Base-by-base conservation (phyloP, 129 eudicot genomes). In the Tagetes patula region DNA sequence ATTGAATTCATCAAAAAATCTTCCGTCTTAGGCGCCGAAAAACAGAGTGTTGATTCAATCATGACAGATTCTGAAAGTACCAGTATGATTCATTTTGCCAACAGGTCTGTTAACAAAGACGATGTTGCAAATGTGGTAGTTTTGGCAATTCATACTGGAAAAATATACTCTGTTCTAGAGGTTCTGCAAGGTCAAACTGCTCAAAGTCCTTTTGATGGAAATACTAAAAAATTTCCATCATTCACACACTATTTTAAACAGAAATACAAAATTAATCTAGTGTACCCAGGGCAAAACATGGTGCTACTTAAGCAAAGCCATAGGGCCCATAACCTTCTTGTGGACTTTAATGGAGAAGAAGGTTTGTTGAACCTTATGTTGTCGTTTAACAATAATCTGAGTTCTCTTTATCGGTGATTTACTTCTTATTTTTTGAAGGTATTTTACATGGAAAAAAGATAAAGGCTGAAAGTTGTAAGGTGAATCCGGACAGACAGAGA, bases 281-380 rank as follows among this genome's bases (percentile, higher is more conserved):
- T 32, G 49, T 85, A 77, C 75, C 97, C 94, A 2, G 66, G 43
- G 43, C 96, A 95, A 77, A 87, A 84, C 13, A 52, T 95, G 87
- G 47, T 95, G 83, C 80, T 85, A 37, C 82, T 95, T 69, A 95
- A 95, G 79, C 99, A 95, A 85, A 90, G 96, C 78, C 99, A 95
- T 81, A 85, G 79, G 58, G 85, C 97, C 5, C 90, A 84, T 81
- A 95, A 95, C 75, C 99, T 95, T 78, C 97, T 95, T 46, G 90
- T 88, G 79, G 96, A 91, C 83, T 88, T 84, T 70, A 86, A 79
- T 32, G 76, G 78, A 9, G 88, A 86, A 86, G 92, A 86, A 86
- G 92, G 91, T 82, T 63, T 0, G 81, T 84, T 61, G 12, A 36
- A 13, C 20, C 56, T 12, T 50, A 40, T 45, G 36, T 9, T 2